phyloP scores from a whole-genome alignment of 1,139 yeast genomes.

The Pneumocystis carinii region DNA sequence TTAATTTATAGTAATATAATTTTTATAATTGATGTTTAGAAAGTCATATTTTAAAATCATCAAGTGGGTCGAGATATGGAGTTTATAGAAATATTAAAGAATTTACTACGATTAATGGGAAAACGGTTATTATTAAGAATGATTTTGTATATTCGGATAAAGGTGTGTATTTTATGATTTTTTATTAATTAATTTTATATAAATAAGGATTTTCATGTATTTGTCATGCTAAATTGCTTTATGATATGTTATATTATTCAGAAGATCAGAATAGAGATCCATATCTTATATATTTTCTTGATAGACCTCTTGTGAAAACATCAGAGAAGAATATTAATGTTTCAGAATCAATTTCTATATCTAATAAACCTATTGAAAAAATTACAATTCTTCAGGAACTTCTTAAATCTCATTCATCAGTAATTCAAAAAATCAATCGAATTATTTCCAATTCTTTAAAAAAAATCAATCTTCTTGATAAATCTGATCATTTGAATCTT shows the following conservation, averaged over 20 bases:
- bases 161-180: background rate
- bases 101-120: constrained; percentile 9
- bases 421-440: background rate
- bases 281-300: constrained; percentile 7
- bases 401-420: background rate
- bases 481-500: background rate
- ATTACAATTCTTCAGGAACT: background rate
- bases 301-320: constrained; percentile 6
- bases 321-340: background rate
- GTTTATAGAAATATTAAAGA: constrained; percentile 23
- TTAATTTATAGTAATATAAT: background rate
- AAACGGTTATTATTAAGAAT: constrained; percentile 7
- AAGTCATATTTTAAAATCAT: background rate
- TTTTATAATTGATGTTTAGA: background rate
- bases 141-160: background rate
- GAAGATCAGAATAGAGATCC: constrained; percentile 5
- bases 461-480: background rate
- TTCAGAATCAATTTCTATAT: background rate
- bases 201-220: constrained; percentile 9
- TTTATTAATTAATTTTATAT: constrained; percentile 5
- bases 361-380: background rate
- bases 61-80: background rate
- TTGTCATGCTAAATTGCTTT: constrained; percentile 7
- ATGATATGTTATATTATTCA: constrained; percentile 8
- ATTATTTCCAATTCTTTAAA: background rate